phyloP scores from a whole-genome alignment of 2,329 filamentous ascomycete genomes.

The Dactylellina parvicollis region DNA sequence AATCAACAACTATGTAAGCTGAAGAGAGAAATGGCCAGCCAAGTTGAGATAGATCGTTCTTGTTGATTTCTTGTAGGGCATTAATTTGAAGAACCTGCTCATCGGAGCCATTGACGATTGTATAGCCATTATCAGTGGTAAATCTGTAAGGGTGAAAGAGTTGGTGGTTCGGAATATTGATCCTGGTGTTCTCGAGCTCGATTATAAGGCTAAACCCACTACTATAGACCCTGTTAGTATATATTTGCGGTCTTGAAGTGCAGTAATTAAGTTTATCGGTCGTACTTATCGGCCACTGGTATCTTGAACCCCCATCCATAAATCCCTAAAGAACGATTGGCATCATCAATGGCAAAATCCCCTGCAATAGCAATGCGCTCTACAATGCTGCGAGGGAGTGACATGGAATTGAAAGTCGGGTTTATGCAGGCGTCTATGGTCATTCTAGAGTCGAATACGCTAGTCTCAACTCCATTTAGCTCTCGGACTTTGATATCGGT shows the following conservation, averaged over 20 bases:
- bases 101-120: neutral
- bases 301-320: neutral
- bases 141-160: slow-evolving; percentile 27
- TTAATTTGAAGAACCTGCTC: slow-evolving; percentile 25
- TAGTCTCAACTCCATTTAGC: slow-evolving; percentile 1
- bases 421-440: slow-evolving; percentile 8
- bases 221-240: neutral
- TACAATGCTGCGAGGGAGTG: neutral
- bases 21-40: slow-evolving; percentile 45
- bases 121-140: neutral
- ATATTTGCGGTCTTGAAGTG: too few species aligned
- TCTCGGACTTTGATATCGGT: slow-evolving; percentile 5
- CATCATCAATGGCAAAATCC: neutral
- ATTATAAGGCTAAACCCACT: neutral
- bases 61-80: slow-evolving; percentile 14
- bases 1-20: slow-evolving; percentile 31
- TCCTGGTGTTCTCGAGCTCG: slow-evolving; percentile 3
- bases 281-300: neutral
- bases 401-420: slow-evolving; percentile 7
- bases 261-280: too few species aligned
- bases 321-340: neutral
- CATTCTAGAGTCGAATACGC: neutral
- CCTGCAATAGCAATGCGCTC: neutral
- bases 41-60: slow-evolving; percentile 33
- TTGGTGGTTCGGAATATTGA: slow-evolving; percentile 37